Evolutionary conservation across 768 basidiomycete genomes (phyloP).

Genomic region (Leucosporidium creatinivorum): DNA sequence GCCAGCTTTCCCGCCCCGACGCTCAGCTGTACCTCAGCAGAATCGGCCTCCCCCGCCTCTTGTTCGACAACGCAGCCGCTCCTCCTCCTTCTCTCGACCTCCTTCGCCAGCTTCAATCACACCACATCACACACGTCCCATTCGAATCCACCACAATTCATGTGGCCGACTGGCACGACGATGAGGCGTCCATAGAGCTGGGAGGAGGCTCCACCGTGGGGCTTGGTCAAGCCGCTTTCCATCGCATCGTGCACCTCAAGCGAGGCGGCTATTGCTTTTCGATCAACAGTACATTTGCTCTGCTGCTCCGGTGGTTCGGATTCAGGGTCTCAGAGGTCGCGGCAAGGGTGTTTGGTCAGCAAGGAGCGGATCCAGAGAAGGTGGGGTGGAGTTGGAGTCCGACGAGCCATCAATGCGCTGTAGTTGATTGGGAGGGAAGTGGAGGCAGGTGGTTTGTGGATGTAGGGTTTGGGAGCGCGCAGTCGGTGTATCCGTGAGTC

Average conservation of each 20-base stretch:
- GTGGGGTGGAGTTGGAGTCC: slow-evolving; percentile 18
- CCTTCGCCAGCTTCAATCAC: slow-evolving; percentile 14
- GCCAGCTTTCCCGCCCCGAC: not conserved
- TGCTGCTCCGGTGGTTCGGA: slow-evolving; percentile 3
- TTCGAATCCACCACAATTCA: slow-evolving; percentile 20
- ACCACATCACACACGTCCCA: slow-evolving; percentile 17
- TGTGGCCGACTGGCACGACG: slow-evolving; percentile 16
- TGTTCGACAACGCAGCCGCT: too few relatives aligned
- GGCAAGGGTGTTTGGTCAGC: slow-evolving; percentile 1
- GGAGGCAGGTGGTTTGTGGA: slow-evolving; percentile 14
- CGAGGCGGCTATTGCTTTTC: slow-evolving; percentile 27
- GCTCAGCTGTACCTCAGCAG: slow-evolving; percentile 20
- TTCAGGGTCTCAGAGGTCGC: slow-evolving; percentile 21
- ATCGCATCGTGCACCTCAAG: slow-evolving; percentile 6
- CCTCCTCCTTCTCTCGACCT: slow-evolving; percentile 19
- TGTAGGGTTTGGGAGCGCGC: slow-evolving; percentile 13
- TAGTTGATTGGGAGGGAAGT: slow-evolving; percentile 16
- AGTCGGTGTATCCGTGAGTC: slow-evolving; percentile 4
- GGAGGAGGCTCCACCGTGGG: slow-evolving; percentile 7
- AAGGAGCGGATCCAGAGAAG: slow-evolving; percentile 9
- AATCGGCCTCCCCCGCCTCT: slow-evolving; percentile 1
- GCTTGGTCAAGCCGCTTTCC: not conserved
- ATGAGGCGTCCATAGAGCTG: slow-evolving; percentile 2
- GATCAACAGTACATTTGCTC: slow-evolving; percentile 7
- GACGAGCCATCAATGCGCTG: slow-evolving; percentile 11